phyloP scores from a whole-genome alignment of 441 rosid species.

The California macrophylla region DNA sequence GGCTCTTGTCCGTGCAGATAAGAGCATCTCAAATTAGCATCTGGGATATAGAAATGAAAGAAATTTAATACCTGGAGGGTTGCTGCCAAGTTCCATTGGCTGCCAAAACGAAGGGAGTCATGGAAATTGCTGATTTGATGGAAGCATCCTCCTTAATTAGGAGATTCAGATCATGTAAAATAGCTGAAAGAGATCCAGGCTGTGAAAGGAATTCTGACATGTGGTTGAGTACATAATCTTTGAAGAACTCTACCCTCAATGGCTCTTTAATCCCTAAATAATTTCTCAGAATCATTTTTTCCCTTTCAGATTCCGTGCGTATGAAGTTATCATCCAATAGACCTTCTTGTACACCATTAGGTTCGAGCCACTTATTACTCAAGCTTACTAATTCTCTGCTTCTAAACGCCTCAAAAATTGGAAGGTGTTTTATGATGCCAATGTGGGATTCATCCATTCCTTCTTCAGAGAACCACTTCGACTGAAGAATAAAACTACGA shows the following conservation, averaged over 20 bases:
- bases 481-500: conserved; percentile 83
- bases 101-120: conserved; percentile 70
- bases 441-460: conserved; percentile 56
- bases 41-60: background rate
- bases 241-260: conserved; percentile 70
- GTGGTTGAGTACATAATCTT: conserved; percentile 65
- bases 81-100: conserved; percentile 88
- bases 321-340: conserved; percentile 81
- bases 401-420: conserved; percentile 78
- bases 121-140: conserved; percentile 49
- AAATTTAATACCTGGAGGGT: conserved; percentile 61
- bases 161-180: conserved; percentile 71
- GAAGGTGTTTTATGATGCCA: conserved; percentile 67
- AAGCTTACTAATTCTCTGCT: conserved; percentile 67
- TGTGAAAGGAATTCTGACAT: conserved; percentile 76
- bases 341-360: conserved; percentile 66
- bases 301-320: conserved; percentile 85
- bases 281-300: conserved; percentile 54
- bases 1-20: background rate
- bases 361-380: conserved; percentile 78
- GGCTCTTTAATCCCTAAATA: conserved; percentile 68
- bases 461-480: conserved; percentile 87
- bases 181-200: conserved; percentile 55
- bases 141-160: conserved; percentile 57
- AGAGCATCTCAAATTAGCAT: conserved; percentile 1